phyloP scores from a whole-genome alignment of 2,329 filamentous ascomycete genomes.

The Sclerotinia glacialis region DNA sequence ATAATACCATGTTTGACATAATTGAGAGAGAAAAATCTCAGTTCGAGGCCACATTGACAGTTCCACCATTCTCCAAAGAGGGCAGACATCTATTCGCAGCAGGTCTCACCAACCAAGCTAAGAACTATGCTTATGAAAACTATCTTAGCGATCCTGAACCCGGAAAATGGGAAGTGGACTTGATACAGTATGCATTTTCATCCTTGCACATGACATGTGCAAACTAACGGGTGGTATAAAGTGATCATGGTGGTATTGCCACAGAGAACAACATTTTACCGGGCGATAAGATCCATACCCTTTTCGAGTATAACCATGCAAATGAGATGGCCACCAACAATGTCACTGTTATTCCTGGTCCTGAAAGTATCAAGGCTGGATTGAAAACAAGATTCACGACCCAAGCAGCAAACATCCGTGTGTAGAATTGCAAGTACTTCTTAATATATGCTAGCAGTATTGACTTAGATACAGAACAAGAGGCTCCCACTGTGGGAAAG shows the following conservation, averaged over 20 bases:
- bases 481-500: not conserved
- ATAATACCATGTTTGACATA: not conserved
- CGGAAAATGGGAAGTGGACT: constrained; percentile 25
- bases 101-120: constrained; percentile 27
- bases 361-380: not conserved
- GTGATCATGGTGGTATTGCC: not conserved
- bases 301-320: not conserved
- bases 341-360: not conserved
- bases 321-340: not conserved
- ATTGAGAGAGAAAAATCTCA: constrained; percentile 2
- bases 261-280: constrained; percentile 9
- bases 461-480: not conserved
- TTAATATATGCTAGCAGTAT: not conserved
- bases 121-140: constrained; percentile 28
- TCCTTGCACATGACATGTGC: too few relatives aligned
- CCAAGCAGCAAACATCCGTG: not conserved
- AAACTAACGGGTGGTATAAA: not conserved
- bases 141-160: constrained; percentile 28
- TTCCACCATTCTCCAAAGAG: constrained; percentile 26
- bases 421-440: not conserved
- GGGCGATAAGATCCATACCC: not conserved
- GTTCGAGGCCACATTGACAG: constrained; percentile 28
- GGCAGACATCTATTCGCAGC: constrained; percentile 27
- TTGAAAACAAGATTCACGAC: not conserved
- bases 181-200: not conserved